phyloP scores from a whole-genome alignment of 164 flowering plant species.

The Liriodendron chinense region DNA sequence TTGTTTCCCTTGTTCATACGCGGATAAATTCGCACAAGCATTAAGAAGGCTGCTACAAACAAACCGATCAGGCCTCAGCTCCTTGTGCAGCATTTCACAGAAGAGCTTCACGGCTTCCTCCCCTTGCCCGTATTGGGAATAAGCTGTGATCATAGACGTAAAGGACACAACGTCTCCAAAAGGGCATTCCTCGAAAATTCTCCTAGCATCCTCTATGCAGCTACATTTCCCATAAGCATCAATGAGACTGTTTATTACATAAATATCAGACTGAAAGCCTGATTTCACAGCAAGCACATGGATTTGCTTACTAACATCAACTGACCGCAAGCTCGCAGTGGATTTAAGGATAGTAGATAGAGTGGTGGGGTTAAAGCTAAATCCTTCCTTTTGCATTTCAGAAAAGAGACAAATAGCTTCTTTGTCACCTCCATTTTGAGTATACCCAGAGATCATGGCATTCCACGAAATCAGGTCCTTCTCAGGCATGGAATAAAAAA shows the following conservation, averaged over 20 bases:
- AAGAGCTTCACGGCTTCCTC: slow-evolving; percentile 82
- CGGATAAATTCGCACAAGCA: slow-evolving; percentile 77
- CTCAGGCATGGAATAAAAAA: slow-evolving; percentile 39
- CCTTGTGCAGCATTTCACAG: slow-evolving; percentile 39
- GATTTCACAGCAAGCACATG: slow-evolving; percentile 55
- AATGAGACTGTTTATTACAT: slow-evolving; percentile 56
- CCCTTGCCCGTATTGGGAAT: slow-evolving; percentile 61
- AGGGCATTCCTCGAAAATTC: slow-evolving; percentile 42
- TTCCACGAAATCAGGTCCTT: slow-evolving; percentile 63
- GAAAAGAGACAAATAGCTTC: slow-evolving; percentile 50
- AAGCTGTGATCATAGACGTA: slow-evolving; percentile 70
- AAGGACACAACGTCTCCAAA: slow-evolving; percentile 54
- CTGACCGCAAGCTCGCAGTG: slow-evolving; percentile 41
- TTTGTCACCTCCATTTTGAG: slow-evolving; percentile 44
- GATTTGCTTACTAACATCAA: slow-evolving; percentile 37
- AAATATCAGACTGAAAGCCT: slow-evolving; percentile 45
- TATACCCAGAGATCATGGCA: slow-evolving; percentile 63
- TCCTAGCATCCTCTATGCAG: slow-evolving; percentile 42
- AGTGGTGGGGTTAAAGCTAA: slow-evolving; percentile 61
- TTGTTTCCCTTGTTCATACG: slow-evolving; percentile 85
- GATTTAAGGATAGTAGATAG: slow-evolving; percentile 54
- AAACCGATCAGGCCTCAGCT: slow-evolving; percentile 57
- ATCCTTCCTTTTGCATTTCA: slow-evolving; percentile 35
- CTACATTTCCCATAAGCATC: slow-evolving; percentile 74
- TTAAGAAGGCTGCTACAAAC: slow-evolving; percentile 63